These are phyloP conservation scores for Candida easanensis DNA, from an alignment of 805 yeast genomes.

Conservation along the genomic window DNA sequence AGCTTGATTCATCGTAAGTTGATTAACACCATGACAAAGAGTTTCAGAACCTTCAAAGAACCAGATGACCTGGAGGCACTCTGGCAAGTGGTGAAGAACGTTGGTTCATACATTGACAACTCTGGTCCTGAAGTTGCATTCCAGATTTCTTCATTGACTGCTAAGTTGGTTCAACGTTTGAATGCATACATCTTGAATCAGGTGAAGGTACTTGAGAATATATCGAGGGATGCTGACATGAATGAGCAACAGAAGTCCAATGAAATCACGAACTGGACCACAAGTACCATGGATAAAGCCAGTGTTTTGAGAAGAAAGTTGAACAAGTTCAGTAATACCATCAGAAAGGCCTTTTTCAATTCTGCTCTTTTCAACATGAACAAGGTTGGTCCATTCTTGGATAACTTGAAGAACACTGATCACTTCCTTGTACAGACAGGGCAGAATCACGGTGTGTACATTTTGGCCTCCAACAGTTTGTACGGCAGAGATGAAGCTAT, in stretches of 20 bases:
- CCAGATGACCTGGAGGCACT: constrained; percentile 85
- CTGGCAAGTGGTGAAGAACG: constrained; percentile 73
- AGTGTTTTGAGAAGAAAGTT: constrained; percentile 80
- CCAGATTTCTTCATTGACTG: constrained; percentile 63
- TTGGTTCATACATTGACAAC: constrained; percentile 76
- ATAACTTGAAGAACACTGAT: constrained; percentile 56
- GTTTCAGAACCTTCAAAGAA: constrained; percentile 83
- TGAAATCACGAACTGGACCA: constrained; percentile 39
- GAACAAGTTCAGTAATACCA: constrained; percentile 67
- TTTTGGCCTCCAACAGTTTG: constrained; percentile 63
- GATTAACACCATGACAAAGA: constrained; percentile 67
- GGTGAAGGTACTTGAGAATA: constrained; percentile 55
- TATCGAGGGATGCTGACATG: constrained; percentile 20
- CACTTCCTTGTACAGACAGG: constrained; percentile 80
- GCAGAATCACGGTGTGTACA: constrained; percentile 68
- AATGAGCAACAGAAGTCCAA: constrained; percentile 24
- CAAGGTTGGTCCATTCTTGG: constrained; percentile 50
- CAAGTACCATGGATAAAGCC: constrained; percentile 63
- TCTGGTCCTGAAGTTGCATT: constrained; percentile 81
- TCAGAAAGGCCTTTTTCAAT: constrained; percentile 72
- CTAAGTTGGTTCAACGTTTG: constrained; percentile 66
- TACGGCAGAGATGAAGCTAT: constrained; percentile 41
- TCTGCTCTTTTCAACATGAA: constrained; percentile 59
- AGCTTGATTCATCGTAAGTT: constrained; percentile 72
- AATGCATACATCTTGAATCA: constrained; percentile 72